Evolutionary conservation across 2,329 filamentous ascomycete genomes (phyloP), one percentile per base, ranked within the genome.

Genomic region (Coniosporium tulheliwenetii): DNA sequence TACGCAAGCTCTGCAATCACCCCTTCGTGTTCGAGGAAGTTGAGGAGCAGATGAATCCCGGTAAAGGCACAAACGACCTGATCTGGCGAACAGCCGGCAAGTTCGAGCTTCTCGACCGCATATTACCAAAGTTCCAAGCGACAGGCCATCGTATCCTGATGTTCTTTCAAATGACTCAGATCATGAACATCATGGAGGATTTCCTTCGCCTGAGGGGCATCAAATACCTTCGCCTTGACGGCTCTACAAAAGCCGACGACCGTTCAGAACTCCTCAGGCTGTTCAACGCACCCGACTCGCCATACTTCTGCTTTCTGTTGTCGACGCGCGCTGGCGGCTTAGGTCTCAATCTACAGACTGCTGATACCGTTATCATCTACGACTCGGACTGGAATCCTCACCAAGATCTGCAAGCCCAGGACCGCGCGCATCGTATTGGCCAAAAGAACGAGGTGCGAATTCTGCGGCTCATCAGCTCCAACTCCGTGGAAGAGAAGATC

Each of bases 181-280:
- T 98, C 58, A 98, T 98, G 91, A 94, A 98, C 63, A 98, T 98
- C 55, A 96, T 98, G 91, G 91, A 98, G 53, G 91, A 98, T 59
- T 98, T 93, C 59, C 64, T 98, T 46, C 81, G 89, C 3, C 81
- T 85, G 54, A 76, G 85, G 48, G 81, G 80, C 37, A 71, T 94
- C 50, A 73, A 82, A 54, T 98, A 93, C 58, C 71, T 98, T 49
- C 86, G 91, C 58, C 71, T 98, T 44, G 91, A 98, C 55, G 91
- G 91, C 67, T 91, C 86, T 1, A 98, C 91, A 37, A 98, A 98
- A 60, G 87, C 91, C 1, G 91, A 98, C 55, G 91, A 98, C 62
- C 85, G 91, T 49, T 95, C 87, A 1, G 86, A 94, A 39, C 70
- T 98, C 42, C 67, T 98, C 44, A 81, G 75, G 52, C 70, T 83